Base-by-base conservation (phyloP, 768 basidiomycete genomes). In the Tricholoma sp. region DNA sequence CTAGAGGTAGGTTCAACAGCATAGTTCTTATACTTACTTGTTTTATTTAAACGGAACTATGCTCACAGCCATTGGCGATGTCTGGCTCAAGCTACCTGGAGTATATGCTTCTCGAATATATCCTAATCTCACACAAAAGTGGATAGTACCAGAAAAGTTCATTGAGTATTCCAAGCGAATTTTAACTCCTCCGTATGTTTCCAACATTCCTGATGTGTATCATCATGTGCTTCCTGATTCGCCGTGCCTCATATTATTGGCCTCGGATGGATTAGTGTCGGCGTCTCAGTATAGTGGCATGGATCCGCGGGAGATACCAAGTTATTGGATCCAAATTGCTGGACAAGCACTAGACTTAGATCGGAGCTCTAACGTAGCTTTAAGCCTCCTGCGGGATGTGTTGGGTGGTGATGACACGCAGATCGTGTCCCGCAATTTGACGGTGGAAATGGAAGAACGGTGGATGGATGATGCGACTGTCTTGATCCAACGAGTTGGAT, bases 391-490 rank as follows among this genome's bases (percentile, higher is more conserved):
- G n/a, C 70, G 78, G 2, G 71, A 77, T 43, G 79, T 71, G 0
- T 62, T 83, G 41, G 80, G 80, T 1, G 78, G 76, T 6, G 67
- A 72, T 7, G 75, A 79, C 54, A 51, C 54, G 31, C 73, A 77
- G 35, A 68, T 69, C 35, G 73, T 78, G 11, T 80, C 79, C 24
- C 67, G 73, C 51, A 69, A 72, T 66, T 64, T 84, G 52, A 81
- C 80, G 5, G 75, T 79, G 24, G 80, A 83, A 66, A 75, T 75
- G 67, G 60, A 63, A 19, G 67, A 63, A 29, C 65, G 72, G 46
- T 83, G 82, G 82, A 81, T 83, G 76, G 83, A 84, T 61, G 83
- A 84, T 63, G 82, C 79, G 1, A 83, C 82, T 0, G 71, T 83
- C 14, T 47, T 82, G 4, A 74, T 81, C 10, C 70, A 71, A 37